Percentiles rank a stretch among this genome's conserved stretches.
Conservation (phyloP, 176 grass and related monocot species). For the Tillandsia leiboldiana region DNA sequence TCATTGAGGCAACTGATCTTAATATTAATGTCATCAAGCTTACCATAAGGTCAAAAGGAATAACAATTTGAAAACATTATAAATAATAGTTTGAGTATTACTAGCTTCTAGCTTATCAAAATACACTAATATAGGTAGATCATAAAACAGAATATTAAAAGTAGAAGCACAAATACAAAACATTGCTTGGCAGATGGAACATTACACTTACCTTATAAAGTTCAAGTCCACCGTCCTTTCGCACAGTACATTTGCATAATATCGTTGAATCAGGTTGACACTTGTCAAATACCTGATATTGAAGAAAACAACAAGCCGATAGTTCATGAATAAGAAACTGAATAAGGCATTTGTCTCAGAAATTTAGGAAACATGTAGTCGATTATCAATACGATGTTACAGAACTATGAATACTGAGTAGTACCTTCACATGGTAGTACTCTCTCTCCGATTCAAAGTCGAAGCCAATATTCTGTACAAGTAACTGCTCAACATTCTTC, state of each 20-base stretch:
- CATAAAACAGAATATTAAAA: neutral
- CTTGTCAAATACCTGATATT: conserved; percentile 50
- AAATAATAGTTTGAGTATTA: neutral
- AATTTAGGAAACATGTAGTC: neutral
- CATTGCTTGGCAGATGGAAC: neutral
- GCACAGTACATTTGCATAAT: conserved; percentile 54
- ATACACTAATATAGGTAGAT: neutral
- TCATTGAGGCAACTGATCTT: neutral
- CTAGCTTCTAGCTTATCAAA: neutral
- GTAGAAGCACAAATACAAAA: conserved; percentile 2
- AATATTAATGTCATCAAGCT: neutral
- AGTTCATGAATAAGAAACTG: neutral
- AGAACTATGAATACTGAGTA: neutral
- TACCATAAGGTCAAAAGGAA: neutral
- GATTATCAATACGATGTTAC: neutral
- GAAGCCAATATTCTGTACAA: conserved; percentile 18
- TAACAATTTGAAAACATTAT: neutral
- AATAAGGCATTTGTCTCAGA: neutral
- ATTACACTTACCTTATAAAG: conserved; percentile 42
- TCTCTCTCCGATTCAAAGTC: conserved; percentile 20
- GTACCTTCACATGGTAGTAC: conserved; percentile 30
- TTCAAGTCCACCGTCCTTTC: conserved; percentile 35
- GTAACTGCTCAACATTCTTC: conserved; percentile 9
- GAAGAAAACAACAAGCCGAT: neutral
- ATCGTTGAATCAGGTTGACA: conserved; percentile 35